Evolutionary conservation across 345 rosid species (phyloP), one percentile per base, ranked within the genome.

Genomic region (Reutealis trisperma): DNA sequence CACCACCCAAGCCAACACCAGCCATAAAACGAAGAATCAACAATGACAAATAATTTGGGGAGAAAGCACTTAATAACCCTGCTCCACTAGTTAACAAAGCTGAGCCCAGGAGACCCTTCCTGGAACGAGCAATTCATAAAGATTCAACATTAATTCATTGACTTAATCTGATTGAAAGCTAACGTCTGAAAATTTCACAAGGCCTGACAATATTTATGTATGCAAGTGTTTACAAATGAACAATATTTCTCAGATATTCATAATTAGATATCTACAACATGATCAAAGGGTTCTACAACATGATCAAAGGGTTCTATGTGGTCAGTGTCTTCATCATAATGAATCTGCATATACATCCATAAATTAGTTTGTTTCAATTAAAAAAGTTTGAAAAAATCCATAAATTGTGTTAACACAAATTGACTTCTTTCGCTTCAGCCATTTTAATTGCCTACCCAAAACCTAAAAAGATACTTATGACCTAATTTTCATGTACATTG

Each of bases 1-100:
- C 76, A 22, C 83, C 79, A 44, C 79, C 83, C 44, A 80, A 72
- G 54, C 83, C 83, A 63, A 75, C 7, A 44, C 83, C 79, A 25
- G 65, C 76, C 19, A 80, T 11, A 64, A 34, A 75, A 9, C 79
- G 79, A 32, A 80, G 79, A 70, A 72, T n/a, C 67, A 75, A 11
- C 59, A 80, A 65, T 21, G 76, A 70, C 24, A 49, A 8, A 59
- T 80, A 80, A 71, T 75, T 65, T 34, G 83, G 79, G 21, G 79
- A 80, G 63, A 80, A 80, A 58, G 83, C 14, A 58, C 83, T 80
- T 4, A 80, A 24, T 2, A 75, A 47, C 58, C 79, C 79, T 57
- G 71, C 83, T 75, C 67, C 79, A 58, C 79, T 63, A n/a, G 83
- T 80, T 30, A 80, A 51, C 30, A 75, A 42, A 7, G 69, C 65